Base-by-base conservation (phyloP, 2,329 filamentous ascomycete species). In the Cercospora brassicicola region DNA sequence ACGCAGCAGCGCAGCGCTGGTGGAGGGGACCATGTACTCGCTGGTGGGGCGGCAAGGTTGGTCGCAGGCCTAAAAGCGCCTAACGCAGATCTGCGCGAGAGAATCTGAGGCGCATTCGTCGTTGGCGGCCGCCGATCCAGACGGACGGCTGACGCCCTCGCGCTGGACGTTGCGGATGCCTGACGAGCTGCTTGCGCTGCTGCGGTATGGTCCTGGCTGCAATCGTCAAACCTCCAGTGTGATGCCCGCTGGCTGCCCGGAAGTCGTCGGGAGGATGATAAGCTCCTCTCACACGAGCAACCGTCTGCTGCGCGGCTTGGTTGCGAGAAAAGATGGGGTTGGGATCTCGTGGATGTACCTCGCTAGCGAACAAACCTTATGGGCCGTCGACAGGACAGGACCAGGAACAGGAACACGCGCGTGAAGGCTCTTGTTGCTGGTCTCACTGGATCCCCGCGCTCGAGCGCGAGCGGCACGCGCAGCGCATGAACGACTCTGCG, bases 341-440 rank as follows among this genome's bases (percentile, higher is more conserved):
- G 68, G 68, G 55, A 67, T 65, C 65, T 69, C 65, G 55, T 65
- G 64, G 64, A 31, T 45, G 62, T 67, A 67, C 65, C 66, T 70
- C 65, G 68, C 68, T 67, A 65, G 65, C 59, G 48, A 31, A 20
- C 64, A 64, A 63, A 65, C 33, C 55, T 64, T 61, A 62, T 42
- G 18, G n/a, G 60, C 45, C 62, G 53, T 28, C 53, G 39, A 55
- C 53, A 51, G 51, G 9, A 28, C 48, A 30, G 26, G 36, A 51
- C 64, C 66, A 68, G 68, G 68, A 62, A 64, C 71, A 72, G 68
- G 69, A 61, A 72, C 68, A 63, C 30, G 66, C 64, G 64, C 64
- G 66, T 62, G 36, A 42, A n/a, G 36, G 36, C 36, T n/a, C 36
- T 42, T 5, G n/a, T 15, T 31, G 36, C 13, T 42, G 36, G 36